Percentiles rank a stretch among this genome's conserved stretches.
phyloP scores from a whole-genome alignment of 371 early-diverging fungal species.

The Haplosporangium sp. region DNA sequence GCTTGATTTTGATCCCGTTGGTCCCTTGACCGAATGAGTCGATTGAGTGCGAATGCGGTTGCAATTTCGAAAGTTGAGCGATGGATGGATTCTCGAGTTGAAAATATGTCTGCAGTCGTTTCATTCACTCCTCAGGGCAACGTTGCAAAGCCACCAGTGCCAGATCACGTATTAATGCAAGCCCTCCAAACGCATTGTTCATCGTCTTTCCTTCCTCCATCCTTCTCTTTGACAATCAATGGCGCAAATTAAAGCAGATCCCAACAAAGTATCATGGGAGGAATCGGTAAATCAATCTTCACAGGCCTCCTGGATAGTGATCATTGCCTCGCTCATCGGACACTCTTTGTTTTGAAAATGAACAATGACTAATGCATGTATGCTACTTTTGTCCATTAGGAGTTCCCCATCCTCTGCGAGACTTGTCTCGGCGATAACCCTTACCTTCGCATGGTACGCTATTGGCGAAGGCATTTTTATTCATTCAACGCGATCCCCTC shows the following conservation, averaged over 20 bases:
- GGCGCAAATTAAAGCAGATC: conserved; percentile 73
- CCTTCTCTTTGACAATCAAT: conserved; percentile 33
- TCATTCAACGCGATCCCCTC: too few species aligned
- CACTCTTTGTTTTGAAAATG: background rate
- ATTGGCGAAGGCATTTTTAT: background rate
- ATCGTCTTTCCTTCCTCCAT: background rate
- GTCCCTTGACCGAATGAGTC: too few species aligned
- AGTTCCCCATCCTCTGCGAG: conserved; percentile 93
- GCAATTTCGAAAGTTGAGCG: too few species aligned
- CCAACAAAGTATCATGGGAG: conserved; percentile 81
- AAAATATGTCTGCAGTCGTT: too few species aligned
- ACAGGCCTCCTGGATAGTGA: background rate
- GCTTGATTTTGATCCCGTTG: background rate
- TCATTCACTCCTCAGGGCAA: too few species aligned
- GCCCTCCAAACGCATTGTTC: background rate
- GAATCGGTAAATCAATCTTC: conserved; percentile 61
- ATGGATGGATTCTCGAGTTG: too few species aligned
- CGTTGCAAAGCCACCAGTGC: background rate
- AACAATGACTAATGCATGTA: background rate
- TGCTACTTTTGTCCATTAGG: conserved; percentile 57
- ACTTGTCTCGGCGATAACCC: conserved; percentile 98
- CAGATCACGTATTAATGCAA: background rate
- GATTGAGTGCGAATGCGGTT: too few species aligned
- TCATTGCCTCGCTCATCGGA: background rate
- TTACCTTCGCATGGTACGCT: conserved; percentile 93